Evolutionary conservation across 2,329 filamentous ascomycete species (phyloP), one percentile per base, ranked within the genome.

Genomic region (Sclerotinia minor): DNA sequence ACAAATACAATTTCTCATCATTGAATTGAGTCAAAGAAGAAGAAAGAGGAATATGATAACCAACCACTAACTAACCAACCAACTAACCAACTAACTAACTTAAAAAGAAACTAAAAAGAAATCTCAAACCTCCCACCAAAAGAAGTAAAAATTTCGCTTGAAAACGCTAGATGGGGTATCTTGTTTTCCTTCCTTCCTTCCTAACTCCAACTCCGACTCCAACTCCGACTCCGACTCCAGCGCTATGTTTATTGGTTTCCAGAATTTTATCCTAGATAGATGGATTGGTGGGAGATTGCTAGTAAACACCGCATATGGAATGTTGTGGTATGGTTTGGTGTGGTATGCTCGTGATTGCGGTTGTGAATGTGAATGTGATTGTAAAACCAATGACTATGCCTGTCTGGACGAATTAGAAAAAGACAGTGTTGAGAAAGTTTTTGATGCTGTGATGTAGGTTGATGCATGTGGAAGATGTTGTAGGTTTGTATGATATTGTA

Each of bases 121-220:
- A 32, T 7, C 32, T 32, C 32, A 32, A 32, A 35, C 8, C 35
- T 35, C 35, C 35, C 35, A 35, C 7, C 35, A 8, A 35, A 38
- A 63, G 32, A 63, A 38, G 45, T 45, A 15, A 7, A 41, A 50
- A 63, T 35, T 8, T 35, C 35, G 35, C 35, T 35, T 8, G 35
- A 35, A 15, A 50, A 61, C 29, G 59, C 59, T 61, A 4, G 50
- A 7, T 35, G 13, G 45, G 59, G 45, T 63, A 63, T 63, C 59
- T 63, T 49, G 26, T 19, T 35, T 35, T 35, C 6, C 6, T 35
- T 35, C 35, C 6, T 35, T 35, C 35, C 3, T 6, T 11, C n/a
- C 21, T 3, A 61, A 61, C 59, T 38, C 59, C 59, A 63, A 35
- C 35, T 35, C 35, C 35, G 7, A 1, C 32, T 35, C 5, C 6